phyloP scores from a whole-genome alignment of 1,284 basidiomycete species.

The Trichosporon faecale region DNA sequence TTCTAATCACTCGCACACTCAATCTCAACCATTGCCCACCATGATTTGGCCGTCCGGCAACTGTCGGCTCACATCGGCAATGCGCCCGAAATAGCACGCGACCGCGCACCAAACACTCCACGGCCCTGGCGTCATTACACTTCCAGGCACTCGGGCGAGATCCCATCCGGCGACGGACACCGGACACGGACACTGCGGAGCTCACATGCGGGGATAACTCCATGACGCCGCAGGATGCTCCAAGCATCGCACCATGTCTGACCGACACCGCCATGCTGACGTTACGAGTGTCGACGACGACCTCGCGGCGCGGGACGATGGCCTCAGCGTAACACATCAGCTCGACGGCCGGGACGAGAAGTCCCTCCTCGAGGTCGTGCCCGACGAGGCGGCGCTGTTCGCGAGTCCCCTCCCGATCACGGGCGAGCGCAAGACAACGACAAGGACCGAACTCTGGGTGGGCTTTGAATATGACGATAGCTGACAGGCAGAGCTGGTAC shows the following conservation, averaged over 20 bases:
- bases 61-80: not conserved
- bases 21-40: not conserved
- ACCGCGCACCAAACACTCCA: not conserved
- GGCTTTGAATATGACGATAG: not conserved
- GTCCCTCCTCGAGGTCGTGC: not conserved
- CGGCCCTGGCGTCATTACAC: not conserved
- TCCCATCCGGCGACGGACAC: not conserved
- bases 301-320: constrained; percentile 22
- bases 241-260: not conserved
- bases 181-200: no score
- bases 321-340: not conserved
- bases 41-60: not conserved
- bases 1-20: not conserved
- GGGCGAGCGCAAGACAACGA: constrained; percentile 41
- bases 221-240: not conserved
- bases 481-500: constrained; percentile 38
- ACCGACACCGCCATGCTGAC: not conserved
- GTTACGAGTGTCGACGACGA: constrained; percentile 19
- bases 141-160: not conserved
- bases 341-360: not conserved
- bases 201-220: not conserved
- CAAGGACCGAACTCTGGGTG: constrained; percentile 44
- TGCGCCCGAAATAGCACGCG: not conserved
- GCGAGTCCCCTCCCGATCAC: constrained; percentile 42
- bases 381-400: constrained; percentile 42